phyloP scores from a whole-genome alignment of 2,329 filamentous ascomycete genomes.

The Alternaria gansuensis region DNA sequence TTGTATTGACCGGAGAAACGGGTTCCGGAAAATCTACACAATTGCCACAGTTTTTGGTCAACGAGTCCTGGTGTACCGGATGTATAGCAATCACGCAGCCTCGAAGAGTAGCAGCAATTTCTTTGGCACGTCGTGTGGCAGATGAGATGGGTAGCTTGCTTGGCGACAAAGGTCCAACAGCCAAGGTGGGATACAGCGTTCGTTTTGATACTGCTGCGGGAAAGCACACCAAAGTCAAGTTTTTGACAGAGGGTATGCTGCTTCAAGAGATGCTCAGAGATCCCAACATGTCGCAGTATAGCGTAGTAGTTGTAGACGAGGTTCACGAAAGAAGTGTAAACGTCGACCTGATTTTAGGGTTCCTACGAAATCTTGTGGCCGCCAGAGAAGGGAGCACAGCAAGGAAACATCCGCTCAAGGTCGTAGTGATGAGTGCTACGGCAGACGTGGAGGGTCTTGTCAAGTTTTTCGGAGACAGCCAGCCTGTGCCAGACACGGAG shows the following conservation, averaged over 20 bases:
- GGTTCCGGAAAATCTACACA: conserved; percentile 98
- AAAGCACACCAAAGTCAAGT: conserved; percentile 87
- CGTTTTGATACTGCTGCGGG: conserved; percentile 90
- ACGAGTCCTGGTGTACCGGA: conserved; percentile 82
- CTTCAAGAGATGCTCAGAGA: conserved; percentile 92
- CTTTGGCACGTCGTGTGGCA: conserved; percentile 85
- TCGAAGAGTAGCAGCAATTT: conserved; percentile 90
- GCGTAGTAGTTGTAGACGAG: conserved; percentile 91
- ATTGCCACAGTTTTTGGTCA: conserved; percentile 86
- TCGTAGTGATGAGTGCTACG: conserved; percentile 97
- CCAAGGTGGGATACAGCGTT: conserved; percentile 88
- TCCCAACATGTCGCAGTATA: conserved; percentile 82
- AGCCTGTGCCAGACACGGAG: conserved; percentile 16
- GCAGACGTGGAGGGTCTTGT: conserved; percentile 83
- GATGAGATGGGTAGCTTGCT: conserved; percentile 77
- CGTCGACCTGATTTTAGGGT: conserved; percentile 89
- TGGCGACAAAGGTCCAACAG: conserved; percentile 65
- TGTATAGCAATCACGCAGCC: conserved; percentile 91
- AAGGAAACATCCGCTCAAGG: conserved; percentile 71
- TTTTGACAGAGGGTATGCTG: conserved; percentile 94
- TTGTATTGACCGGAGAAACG: conserved; percentile 91
- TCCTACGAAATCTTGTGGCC: conserved; percentile 79
- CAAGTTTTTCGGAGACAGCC: conserved; percentile 71
- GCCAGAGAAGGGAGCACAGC: conserved; percentile 73
- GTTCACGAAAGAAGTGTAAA: conserved; percentile 96